Evolutionary conservation across 768 basidiomycete species (phyloP).

Genomic region (Lactifluus volemus): DNA sequence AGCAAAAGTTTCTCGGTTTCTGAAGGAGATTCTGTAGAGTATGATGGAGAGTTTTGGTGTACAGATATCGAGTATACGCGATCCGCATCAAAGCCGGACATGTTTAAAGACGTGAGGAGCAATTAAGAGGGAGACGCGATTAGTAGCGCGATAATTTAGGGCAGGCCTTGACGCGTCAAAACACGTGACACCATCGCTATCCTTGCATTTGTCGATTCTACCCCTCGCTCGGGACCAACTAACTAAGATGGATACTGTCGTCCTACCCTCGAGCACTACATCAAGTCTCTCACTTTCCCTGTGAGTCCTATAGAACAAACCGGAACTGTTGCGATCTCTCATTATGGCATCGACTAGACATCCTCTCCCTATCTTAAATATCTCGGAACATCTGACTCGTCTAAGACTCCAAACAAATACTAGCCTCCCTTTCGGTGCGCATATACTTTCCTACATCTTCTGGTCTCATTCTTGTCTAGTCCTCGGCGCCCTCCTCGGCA

Average conservation of each 20-base stretch:
- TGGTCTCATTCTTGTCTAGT: constrained; percentile 39
- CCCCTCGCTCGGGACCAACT: not conserved
- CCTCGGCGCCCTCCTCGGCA: constrained; percentile 87
- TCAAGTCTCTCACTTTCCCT: constrained; percentile 70
- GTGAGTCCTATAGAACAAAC: constrained; percentile 33
- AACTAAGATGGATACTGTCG: constrained; percentile 61
- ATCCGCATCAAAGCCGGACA: constrained; percentile 87
- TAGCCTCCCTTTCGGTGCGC: constrained; percentile 55
- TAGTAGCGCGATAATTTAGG: not conserved
- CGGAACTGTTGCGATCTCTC: not conserved
- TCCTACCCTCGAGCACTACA: constrained; percentile 58
- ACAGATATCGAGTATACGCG: constrained; percentile 76
- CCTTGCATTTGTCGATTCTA: no score
- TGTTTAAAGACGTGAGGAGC: constrained; percentile 24
- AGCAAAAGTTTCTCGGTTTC: constrained; percentile 72
- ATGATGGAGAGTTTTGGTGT: constrained; percentile 49
- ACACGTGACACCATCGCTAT: no score
- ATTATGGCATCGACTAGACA: constrained; percentile 45
- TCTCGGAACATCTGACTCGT: constrained; percentile 92
- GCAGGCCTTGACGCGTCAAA: constrained; percentile 3
- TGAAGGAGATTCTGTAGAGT: constrained; percentile 62
- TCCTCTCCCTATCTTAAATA: constrained; percentile 91
- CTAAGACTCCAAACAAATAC: constrained; percentile 63
- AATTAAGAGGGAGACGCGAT: not conserved
- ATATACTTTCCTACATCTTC: not conserved